Base-by-base conservation (phyloP, 202 grass and related monocot species). In the Bolboschoenoplectus hybrid region DNA sequence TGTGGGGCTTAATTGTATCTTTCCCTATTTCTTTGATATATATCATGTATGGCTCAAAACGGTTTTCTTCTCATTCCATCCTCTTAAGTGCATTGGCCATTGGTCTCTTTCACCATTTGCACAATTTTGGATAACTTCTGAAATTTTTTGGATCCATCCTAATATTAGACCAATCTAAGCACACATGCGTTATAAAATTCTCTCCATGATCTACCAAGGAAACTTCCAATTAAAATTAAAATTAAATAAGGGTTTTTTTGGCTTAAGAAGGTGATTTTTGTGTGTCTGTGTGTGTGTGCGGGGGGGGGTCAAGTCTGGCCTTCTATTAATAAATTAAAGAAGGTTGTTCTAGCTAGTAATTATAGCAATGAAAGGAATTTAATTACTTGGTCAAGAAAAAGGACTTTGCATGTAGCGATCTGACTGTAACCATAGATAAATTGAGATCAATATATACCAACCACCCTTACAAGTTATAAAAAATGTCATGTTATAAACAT, bases 61-160 rank as follows among this genome's bases (percentile, higher is more conserved):
- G 56, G 39, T 86, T 88, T 83, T 65, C 86, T 83, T 91, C 64
- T 88, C 40, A 81, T 82, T 69, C 67, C 50, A 67, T 85, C 51
- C 61, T 86, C 8, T 40, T 80, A 52, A 35, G 13, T 71, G 35
- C 77, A 91, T 88, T 85, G 86, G 77, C 69, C 74, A 60, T 66
- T 85, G 19, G 61, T 67, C 68, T 73, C 78, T 88, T 82, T 88
- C 67, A 76, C 67, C 72, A 51, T 50, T 68, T 57, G 60, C 57
- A 88, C 66, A 76, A 88, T 69, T 81, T 64, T 71, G 34, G 86
- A 71, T 55, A 79, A 55, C 32, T 83, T 36, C 77, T 63, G 56
- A 5, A 35, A 67, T 17, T 14, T 61, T 41, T 79, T 86, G 69
- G 69, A 79, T 9, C 11, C 17, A 36, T 81, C 36, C 67, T 40